Percentiles rank a stretch among this genome's conserved stretches.
Evolutionary conservation across 202 grass and related monocot species (phyloP).

Genomic region (Carex sylvatica): DNA sequence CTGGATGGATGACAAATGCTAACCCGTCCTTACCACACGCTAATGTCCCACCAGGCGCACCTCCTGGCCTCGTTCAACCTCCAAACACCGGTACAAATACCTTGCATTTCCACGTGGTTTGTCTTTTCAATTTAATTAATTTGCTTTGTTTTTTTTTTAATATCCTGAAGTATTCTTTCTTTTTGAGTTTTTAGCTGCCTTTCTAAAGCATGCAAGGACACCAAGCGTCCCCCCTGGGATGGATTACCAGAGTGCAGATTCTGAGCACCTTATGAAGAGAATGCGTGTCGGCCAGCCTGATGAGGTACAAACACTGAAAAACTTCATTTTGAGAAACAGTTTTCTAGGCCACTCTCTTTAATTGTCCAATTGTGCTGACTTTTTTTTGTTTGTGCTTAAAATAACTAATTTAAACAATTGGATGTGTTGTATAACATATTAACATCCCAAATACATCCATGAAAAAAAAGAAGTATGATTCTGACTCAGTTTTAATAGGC

Average conservation of each 20-base stretch:
- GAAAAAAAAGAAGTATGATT: neutral
- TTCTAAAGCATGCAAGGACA: constrained; percentile 93
- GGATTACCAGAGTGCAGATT: constrained; percentile 98
- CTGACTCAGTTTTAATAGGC: neutral
- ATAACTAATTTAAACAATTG: neutral
- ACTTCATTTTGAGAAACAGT: neutral
- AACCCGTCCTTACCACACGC: constrained; percentile 78
- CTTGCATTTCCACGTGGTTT: constrained; percentile 23
- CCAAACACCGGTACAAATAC: constrained; percentile 67
- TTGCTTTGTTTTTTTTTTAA: neutral
- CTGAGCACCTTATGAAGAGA: constrained; percentile 98
- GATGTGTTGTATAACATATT: neutral
- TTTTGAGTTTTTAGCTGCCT: constrained; percentile 59
- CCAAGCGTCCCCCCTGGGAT: constrained; percentile 74
- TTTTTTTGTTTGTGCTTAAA: neutral
- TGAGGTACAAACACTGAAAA: constrained; percentile 48
- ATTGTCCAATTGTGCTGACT: neutral
- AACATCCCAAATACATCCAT: neutral
- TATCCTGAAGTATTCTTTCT: constrained; percentile 3
- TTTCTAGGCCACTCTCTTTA: neutral
- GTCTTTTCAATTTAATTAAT: neutral
- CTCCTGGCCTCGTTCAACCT: constrained; percentile 73
- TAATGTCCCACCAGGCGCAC: constrained; percentile 67
- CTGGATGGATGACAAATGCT: constrained; percentile 98
- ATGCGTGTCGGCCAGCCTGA: constrained; percentile 90